Evolutionary conservation across 768 basidiomycete species (phyloP), one percentile per base, ranked within the genome.

Genomic region (Russula sp.): DNA sequence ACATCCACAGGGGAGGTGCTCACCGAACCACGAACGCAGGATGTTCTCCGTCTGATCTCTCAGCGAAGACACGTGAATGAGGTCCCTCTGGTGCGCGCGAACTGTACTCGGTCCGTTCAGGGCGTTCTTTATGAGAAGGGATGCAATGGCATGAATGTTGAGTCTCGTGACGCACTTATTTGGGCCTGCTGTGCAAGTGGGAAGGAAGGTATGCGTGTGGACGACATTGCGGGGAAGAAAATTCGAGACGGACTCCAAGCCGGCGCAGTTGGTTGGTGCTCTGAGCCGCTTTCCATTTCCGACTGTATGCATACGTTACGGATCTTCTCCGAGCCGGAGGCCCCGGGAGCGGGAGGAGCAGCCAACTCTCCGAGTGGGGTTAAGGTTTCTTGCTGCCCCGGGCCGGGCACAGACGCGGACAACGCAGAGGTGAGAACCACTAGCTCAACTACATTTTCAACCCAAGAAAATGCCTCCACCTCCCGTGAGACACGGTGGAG

Each of bases 121-220:
- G 65, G 50, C 67, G 59, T 66, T 65, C 45, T 29, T 29, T 60
- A 52, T 39, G 50, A 60, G 46, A 53, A 9, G 32, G 14, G n/a
- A 35, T 58, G 14, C 10, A 47, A 57, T 16, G 25, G 47, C 7
- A 18, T 34, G 47, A 32, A n/a, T 55, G 35, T 49, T 46, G 58
- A 54, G 36, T 34, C 39, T 36, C 41, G 25, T 3, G 39, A 78
- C 90, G 54, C 65, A 93, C 91, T 88, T 64, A 90, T 93, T 74
- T 93, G 91, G 41, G 91, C 90, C 68, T 93, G 92, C 68, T 86
- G 86, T 52, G 92, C 90, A 3, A 67, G 74, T 61, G 91, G 91
- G 70, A 93, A 89, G 6, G 79, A 51, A 48, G 65, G 65, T 41
- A 50, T 55, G 51, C 53, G 63, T 39, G 42, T 18, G 43, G 55